Evolutionary conservation across 2,329 filamentous ascomycete genomes (phyloP).

Genomic region (Beauveria rudraprayagi): DNA sequence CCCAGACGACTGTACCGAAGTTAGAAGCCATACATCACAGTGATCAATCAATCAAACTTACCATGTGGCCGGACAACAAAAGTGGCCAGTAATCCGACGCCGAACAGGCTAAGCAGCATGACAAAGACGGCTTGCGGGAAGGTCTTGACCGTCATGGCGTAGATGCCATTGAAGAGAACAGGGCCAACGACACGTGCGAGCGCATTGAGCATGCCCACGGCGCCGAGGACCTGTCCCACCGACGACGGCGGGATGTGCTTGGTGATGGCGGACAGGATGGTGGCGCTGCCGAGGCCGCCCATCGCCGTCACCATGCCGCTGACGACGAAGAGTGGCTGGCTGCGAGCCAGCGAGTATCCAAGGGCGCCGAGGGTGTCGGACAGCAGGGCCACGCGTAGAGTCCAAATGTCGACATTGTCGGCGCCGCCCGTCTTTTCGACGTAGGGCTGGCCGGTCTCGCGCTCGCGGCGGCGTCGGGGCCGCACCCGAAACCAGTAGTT

Average conservation of each 20-base stretch:
- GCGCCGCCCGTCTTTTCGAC: conserved; percentile 56
- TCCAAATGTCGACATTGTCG: conserved; percentile 66
- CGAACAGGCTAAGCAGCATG: conserved; percentile 60
- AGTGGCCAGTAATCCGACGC: conserved; percentile 54
- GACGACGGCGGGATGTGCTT: conserved; percentile 82
- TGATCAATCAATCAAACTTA: conserved; percentile 37
- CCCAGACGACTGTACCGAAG: neutral
- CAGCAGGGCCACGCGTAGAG: conserved; percentile 66
- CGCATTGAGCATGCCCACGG: conserved; percentile 77
- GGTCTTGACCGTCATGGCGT: conserved; percentile 67
- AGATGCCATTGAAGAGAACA: conserved; percentile 77
- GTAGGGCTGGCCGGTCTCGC: conserved; percentile 27
- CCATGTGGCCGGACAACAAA: conserved; percentile 67
- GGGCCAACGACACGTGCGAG: conserved; percentile 72
- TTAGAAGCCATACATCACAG: neutral
- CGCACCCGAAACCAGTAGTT: conserved; percentile 64
- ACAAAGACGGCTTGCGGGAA: conserved; percentile 82
- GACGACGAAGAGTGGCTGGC: conserved; percentile 56
- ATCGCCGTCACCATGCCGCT: conserved; percentile 67
- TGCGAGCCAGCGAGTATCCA: conserved; percentile 63
- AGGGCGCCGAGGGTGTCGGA: conserved; percentile 70
- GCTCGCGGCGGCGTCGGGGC: conserved; percentile 34
- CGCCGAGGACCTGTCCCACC: conserved; percentile 82
- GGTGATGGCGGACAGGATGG: conserved; percentile 73
- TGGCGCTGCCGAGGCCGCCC: conserved; percentile 79